A percentile compares a stretch with the other conserved stretches of the same genome.
Evolutionary conservation across 2,329 filamentous ascomycete species (phyloP).

Genomic region (Coniosporium tulheliwenetii): DNA sequence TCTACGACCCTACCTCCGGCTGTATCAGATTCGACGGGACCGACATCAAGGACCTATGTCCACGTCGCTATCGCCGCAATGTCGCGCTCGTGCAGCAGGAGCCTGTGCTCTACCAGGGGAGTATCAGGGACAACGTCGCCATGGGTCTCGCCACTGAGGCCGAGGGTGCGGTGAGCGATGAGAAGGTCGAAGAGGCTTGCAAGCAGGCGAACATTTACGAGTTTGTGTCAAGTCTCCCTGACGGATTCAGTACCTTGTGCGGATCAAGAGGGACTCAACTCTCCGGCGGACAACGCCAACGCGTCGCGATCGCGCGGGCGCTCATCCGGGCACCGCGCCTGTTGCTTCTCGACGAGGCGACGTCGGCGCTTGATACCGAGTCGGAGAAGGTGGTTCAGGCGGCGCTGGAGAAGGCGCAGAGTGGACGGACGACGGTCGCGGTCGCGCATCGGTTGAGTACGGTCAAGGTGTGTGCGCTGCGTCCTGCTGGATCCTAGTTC

Average conservation of each 20-base stretch:
- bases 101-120: constrained; percentile 29
- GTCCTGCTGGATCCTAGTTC: too few relatives aligned
- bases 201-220: constrained; percentile 7
- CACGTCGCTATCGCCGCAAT: constrained; percentile 22
- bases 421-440: constrained; percentile 22
- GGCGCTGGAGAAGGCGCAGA: constrained; percentile 21
- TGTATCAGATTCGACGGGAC: constrained; percentile 38
- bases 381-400: constrained; percentile 12
- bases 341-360: constrained; percentile 10
- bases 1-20: constrained; percentile 54
- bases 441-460: constrained; percentile 27
- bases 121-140: constrained; percentile 22
- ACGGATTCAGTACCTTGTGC: constrained; percentile 6
- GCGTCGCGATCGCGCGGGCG: constrained; percentile 9
- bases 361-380: constrained; percentile 8
- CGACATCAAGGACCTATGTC: constrained; percentile 19
- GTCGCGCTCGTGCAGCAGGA: constrained; percentile 31
- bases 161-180: constrained; percentile 1
- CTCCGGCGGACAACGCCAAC: constrained; percentile 10
- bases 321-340: constrained; percentile 8
- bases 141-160: constrained; percentile 9
- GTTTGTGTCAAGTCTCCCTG: constrained; percentile 8
- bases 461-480: constrained; percentile 9
- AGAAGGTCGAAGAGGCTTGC: constrained; percentile 6
- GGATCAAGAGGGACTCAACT: constrained; percentile 9